These are phyloP conservation scores for Yamadazyma oceani DNA, from an alignment of 1,139 yeast genomes.

Conservation along the genomic window DNA sequence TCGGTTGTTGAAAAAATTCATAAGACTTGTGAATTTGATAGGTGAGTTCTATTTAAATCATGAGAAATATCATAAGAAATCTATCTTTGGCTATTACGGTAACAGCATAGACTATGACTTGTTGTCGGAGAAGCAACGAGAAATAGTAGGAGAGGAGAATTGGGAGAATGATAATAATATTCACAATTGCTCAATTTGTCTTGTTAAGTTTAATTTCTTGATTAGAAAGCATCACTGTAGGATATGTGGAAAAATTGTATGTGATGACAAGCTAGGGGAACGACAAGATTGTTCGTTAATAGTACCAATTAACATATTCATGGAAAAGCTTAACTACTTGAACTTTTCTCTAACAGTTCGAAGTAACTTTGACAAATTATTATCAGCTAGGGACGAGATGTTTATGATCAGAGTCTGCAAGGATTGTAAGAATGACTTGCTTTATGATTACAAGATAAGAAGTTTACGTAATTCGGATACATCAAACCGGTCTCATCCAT, in stretches of 20 bases:
- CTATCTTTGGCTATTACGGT: conserved; percentile 5
- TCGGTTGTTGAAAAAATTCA: conserved; percentile 63
- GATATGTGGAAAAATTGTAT: conserved; percentile 78
- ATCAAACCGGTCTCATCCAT: conserved; percentile 1
- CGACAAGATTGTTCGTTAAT: conserved; percentile 63
- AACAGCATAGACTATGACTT: conserved; percentile 4
- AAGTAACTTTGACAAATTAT: conserved; percentile 18
- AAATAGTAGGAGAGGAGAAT: conserved; percentile 37
- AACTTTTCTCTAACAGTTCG: conserved; percentile 36
- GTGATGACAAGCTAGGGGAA: conserved; percentile 56
- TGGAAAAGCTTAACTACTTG: conserved; percentile 39
- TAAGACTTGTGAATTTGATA: conserved; percentile 36
- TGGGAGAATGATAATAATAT: conserved; percentile 67
- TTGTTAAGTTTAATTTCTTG: conserved; percentile 53
- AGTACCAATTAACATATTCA: conserved; percentile 56
- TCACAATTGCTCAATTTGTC: conserved; percentile 64
- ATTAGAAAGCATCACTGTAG: conserved; percentile 86
- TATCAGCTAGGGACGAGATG: conserved; percentile 14
- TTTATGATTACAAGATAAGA: conserved; percentile 54
- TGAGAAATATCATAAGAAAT: conserved; percentile 4
- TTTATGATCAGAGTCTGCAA: conserved; percentile 55
- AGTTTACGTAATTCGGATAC: not conserved
- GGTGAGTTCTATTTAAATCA: conserved; percentile 9
- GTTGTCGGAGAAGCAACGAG: conserved; percentile 25
- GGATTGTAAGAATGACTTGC: conserved; percentile 63